phyloP scores from a whole-genome alignment of 352 stramenopile species.

The Phytophthora crassamura region DNA sequence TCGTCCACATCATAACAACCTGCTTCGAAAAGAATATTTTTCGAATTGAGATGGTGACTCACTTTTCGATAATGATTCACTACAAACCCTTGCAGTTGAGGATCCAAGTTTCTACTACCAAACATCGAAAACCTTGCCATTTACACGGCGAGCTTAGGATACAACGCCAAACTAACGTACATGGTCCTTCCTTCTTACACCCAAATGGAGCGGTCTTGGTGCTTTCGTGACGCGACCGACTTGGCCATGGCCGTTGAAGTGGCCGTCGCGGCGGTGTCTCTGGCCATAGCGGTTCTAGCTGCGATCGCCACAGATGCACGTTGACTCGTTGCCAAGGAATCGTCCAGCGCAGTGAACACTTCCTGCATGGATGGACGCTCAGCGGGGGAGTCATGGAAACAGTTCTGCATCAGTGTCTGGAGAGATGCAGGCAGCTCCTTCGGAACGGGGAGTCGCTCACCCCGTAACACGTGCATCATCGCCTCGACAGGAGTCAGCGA shows the following conservation, averaged over 20 bases:
- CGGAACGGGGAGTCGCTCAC: slow-evolving; percentile 63
- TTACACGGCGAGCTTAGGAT: not conserved
- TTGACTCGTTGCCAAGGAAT: slow-evolving; percentile 33
- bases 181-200: slow-evolving; percentile 17
- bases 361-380: slow-evolving; percentile 76
- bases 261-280: slow-evolving; percentile 19
- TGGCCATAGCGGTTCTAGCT: slow-evolving; percentile 26
- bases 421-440: slow-evolving; percentile 53
- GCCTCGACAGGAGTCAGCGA: slow-evolving; percentile 63
- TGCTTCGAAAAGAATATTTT: too few relatives aligned
- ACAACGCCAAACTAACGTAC: not conserved
- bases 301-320: slow-evolving; percentile 28
- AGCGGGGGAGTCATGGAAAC: slow-evolving; percentile 69
- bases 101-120: not conserved
- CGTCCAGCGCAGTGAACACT: slow-evolving; percentile 59
- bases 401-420: slow-evolving; percentile 67
- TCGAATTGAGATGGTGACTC: not conserved
- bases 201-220: slow-evolving; percentile 44
- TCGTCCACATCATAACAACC: slow-evolving; percentile 7
- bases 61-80: slow-evolving; percentile 2
- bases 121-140: not conserved
- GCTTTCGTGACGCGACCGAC: slow-evolving; percentile 16
- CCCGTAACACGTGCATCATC: slow-evolving; percentile 66
- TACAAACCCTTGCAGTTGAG: not conserved
- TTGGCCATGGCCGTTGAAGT: slow-evolving; percentile 28